These are phyloP conservation scores for Pisolithus sp. DNA, from an alignment of 768 basidiomycete genomes.

Conservation along the genomic window DNA sequence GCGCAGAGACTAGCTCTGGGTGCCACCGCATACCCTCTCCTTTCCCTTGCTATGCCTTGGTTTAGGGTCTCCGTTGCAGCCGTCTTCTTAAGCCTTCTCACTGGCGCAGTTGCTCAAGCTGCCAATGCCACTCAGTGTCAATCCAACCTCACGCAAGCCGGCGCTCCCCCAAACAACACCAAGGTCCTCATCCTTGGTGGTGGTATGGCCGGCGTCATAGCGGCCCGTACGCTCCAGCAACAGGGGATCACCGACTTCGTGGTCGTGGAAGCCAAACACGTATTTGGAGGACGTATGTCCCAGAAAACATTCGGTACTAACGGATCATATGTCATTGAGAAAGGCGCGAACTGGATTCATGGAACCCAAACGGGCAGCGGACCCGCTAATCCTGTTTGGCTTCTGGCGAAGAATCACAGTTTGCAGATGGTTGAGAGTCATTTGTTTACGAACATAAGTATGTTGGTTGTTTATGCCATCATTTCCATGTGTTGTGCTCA, in stretches of 20 bases:
- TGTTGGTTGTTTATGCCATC: background rate
- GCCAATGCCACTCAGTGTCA: too few relatives aligned
- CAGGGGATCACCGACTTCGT: slow-evolving; percentile 52
- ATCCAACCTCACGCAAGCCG: background rate
- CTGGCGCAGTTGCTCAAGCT: slow-evolving; percentile 3
- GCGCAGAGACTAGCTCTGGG: background rate
- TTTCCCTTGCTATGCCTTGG: slow-evolving; percentile 10
- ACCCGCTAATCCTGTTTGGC: slow-evolving; percentile 53
- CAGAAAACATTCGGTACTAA: slow-evolving; percentile 36
- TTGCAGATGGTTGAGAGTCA: slow-evolving; percentile 41
- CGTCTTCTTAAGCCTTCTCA: slow-evolving; percentile 2
- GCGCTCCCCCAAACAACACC: slow-evolving; percentile 10
- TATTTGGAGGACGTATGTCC: slow-evolving; percentile 58
- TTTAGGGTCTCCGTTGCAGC: background rate
- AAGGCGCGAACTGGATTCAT: slow-evolving; percentile 59
- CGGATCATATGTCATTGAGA: slow-evolving; percentile 40
- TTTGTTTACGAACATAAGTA: background rate
- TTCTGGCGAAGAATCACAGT: slow-evolving; percentile 49
- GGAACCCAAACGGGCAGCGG: slow-evolving; percentile 44
- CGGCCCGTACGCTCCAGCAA: slow-evolving; percentile 52
- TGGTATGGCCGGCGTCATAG: slow-evolving; percentile 59
- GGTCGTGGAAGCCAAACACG: slow-evolving; percentile 51
- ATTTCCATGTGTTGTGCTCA: background rate
- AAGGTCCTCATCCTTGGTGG: slow-evolving; percentile 58
- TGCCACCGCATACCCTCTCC: background rate